Conservation (phyloP, 2,329 filamentous ascomycete species). For the Dothistroma pini region DNA sequence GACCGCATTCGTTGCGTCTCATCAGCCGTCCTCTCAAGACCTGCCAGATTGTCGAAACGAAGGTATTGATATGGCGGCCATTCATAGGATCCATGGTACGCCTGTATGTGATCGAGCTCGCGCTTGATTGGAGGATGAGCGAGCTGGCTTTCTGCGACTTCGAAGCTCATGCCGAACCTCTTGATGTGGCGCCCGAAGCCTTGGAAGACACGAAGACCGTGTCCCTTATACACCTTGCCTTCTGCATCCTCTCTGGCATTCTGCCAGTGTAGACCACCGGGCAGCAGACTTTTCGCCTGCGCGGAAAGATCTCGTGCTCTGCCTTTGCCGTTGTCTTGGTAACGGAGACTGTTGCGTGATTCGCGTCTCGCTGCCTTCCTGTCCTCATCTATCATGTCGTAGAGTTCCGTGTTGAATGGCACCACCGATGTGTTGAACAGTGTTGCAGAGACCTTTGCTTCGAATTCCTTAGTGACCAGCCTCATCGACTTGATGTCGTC, state of each 20-base stretch:
- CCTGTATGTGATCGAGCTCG: constrained; percentile 51
- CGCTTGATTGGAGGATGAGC: constrained; percentile 54
- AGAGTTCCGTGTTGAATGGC: constrained; percentile 63
- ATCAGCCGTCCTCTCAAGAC: constrained; percentile 61
- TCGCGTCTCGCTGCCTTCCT: constrained; percentile 19
- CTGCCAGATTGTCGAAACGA: constrained; percentile 57
- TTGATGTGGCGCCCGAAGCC: constrained; percentile 59
- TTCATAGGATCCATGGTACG: constrained; percentile 63
- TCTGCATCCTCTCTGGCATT: constrained; percentile 38
- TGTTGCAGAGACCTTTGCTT: constrained; percentile 53
- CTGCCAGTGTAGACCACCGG: constrained; percentile 37
- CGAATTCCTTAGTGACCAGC: constrained; percentile 58
- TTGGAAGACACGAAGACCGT: constrained; percentile 59
- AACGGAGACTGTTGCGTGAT: not conserved
- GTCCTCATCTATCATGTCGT: constrained; percentile 48
- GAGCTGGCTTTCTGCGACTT: constrained; percentile 56
- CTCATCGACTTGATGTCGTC: constrained; percentile 59
- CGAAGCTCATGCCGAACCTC: constrained; percentile 65
- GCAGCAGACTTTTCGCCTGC: constrained; percentile 15
- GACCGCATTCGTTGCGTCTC: constrained; percentile 59
- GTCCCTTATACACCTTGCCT: constrained; percentile 50
- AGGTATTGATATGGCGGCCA: constrained; percentile 61
- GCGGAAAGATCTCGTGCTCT: constrained; percentile 22
- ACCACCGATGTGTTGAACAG: constrained; percentile 63
- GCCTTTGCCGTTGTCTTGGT: constrained; percentile 18